A percentile compares a stretch with the other conserved stretches of the same genome.
phyloP scores from a whole-genome alignment of 2,329 filamentous ascomycete species.

The Monilinia polystroma region DNA sequence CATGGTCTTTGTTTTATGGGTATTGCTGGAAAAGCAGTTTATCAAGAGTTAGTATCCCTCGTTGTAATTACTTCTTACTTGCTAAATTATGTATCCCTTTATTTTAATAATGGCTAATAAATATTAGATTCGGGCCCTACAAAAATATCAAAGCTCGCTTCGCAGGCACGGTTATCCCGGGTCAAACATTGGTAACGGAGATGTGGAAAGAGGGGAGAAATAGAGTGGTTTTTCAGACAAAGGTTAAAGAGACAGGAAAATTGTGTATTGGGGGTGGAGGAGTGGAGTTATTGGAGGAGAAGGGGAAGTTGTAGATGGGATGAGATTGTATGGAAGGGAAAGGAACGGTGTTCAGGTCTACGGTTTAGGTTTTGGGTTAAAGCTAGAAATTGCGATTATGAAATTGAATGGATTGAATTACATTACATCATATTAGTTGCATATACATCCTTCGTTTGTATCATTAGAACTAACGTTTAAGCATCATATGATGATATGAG shows the following conservation, averaged over 20 bases:
- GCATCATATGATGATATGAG: too few species aligned
- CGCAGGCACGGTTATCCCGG: constrained; percentile 79
- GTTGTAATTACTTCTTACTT: not conserved
- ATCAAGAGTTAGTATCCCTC: constrained; percentile 57
- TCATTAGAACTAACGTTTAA: too few species aligned
- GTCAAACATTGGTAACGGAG: constrained; percentile 87
- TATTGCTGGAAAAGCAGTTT: constrained; percentile 85
- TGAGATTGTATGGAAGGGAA: not conserved
- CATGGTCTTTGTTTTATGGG: constrained; percentile 98
- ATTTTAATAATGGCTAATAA: not conserved
- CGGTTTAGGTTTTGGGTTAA: not conserved
- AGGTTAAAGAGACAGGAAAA: constrained; percentile 91
- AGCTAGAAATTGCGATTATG: too few species aligned
- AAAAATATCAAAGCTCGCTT: constrained; percentile 94
- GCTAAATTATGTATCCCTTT: not conserved
- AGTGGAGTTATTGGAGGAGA: constrained; percentile 59
- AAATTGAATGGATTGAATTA: too few species aligned
- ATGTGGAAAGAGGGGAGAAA: constrained; percentile 87
- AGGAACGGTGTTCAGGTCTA: not conserved
- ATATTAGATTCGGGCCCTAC: constrained; percentile 60
- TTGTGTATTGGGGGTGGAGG: constrained; percentile 78
- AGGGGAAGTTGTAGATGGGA: constrained; percentile 16
- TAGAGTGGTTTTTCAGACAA: constrained; percentile 79
- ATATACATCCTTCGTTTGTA: too few species aligned
- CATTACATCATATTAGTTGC: too few species aligned